phyloP scores from a whole-genome alignment of 2,329 filamentous ascomycete species.

The Ophiocordyceps camponoti-leonardi region DNA sequence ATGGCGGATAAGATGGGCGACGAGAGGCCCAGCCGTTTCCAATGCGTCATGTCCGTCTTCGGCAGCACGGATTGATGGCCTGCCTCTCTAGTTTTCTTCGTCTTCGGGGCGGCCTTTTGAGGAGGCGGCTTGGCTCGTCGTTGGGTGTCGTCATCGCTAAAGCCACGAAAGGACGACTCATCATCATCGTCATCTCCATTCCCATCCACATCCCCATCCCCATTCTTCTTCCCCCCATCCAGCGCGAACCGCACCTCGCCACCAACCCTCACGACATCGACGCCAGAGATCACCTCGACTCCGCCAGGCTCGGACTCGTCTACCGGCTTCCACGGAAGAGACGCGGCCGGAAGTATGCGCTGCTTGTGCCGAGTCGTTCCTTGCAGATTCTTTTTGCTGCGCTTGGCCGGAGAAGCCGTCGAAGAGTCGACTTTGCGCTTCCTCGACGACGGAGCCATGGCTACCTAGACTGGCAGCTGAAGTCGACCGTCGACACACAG shows the following conservation, averaged over 20 bases:
- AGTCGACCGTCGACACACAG: too few species aligned
- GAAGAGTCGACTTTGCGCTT: slow-evolving; percentile 21
- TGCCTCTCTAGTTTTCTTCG: slow-evolving; percentile 16
- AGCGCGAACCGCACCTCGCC: slow-evolving; percentile 39
- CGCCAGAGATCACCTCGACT: slow-evolving; percentile 78
- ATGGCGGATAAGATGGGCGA: slow-evolving; percentile 54
- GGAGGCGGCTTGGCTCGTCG: slow-evolving; percentile 13
- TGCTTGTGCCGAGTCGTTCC: slow-evolving; percentile 5
- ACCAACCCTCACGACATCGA: slow-evolving; percentile 62
- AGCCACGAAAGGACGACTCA: slow-evolving; percentile 49
- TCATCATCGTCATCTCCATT: too few species aligned
- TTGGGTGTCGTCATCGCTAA: slow-evolving; percentile 31
- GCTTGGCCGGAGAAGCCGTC: slow-evolving; percentile 17
- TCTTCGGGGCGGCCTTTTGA: slow-evolving; percentile 13
- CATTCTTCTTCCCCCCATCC: slow-evolving; percentile 6
- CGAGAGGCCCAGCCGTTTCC: slow-evolving; percentile 60
- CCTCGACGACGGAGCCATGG: slow-evolving; percentile 17
- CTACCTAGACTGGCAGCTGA: too few species aligned
- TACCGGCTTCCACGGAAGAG: slow-evolving; percentile 51
- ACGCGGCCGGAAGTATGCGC: slow-evolving; percentile 23
- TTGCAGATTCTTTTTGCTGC: slow-evolving; percentile 13
- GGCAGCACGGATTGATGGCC: slow-evolving; percentile 8
- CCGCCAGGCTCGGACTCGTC: slow-evolving; percentile 78
- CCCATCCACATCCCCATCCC: slow-evolving; percentile 5
- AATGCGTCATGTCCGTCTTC: slow-evolving; percentile 40